Base-by-base conservation (phyloP, 192 early-diverging fungal species). In the Coemansia sp. region DNA sequence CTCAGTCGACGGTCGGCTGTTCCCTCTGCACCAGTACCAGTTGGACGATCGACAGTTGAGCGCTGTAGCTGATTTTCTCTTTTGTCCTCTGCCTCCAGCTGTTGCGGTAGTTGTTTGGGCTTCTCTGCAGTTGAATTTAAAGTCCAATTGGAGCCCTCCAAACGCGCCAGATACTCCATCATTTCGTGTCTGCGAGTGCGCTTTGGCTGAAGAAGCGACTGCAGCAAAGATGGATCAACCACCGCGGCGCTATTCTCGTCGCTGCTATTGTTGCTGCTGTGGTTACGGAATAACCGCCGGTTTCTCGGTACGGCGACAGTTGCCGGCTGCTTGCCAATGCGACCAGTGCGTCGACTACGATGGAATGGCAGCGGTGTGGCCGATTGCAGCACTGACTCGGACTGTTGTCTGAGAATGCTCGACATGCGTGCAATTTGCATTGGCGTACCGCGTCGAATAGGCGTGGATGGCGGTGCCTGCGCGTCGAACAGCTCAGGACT, bases 401-500 rank as follows among this genome's bases (percentile, higher is more conserved):
- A 38, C 34, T 38, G 34, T 10, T 28, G 65, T 4, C 78, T 56
- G 34, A 81, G 67, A 26, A 81, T 81, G 55, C 78, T 76, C 16
- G 78, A 65, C 30, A 32, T 44, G 6, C 62, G 58, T 0, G 57
- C 59, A 9, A 74, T 65, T 60, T 64, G 73, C 69, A 81, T 41
- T 24, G 78, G 78, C 30, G 79, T 82, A n/a, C 86, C 86, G 5
- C 84, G 82, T 4, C 76, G 74, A 30, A 87, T 54, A 2, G 86
- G 86, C 14, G 86, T 85, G 3, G 76, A 67, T 4, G 84, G 82
- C 49, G 86, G 86, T 19, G 79, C 76, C 2, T 60, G 24, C n/a
- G 69, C 56, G 48, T 85, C 85, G 61, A 86, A 87, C 62, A 87
- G 52, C 60, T 87, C 86, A 5, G 86, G 86, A n/a, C 82, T 82